Conservation (phyloP, 2,329 filamentous ascomycete species). For the Periglandula ipomoeae region DNA sequence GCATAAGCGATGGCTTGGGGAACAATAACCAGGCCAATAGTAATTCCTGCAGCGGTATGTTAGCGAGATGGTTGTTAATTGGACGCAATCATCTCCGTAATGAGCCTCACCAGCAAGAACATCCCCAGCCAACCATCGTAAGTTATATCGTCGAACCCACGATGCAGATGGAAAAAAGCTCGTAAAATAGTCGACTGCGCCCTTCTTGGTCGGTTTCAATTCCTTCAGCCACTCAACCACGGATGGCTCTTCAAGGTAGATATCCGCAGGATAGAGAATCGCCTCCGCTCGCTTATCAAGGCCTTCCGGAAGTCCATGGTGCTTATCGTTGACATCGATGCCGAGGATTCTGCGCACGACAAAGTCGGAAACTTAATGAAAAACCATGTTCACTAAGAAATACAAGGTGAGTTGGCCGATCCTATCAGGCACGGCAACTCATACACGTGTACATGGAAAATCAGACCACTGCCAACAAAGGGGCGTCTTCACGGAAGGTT, state of each 20-base stretch:
- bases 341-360: constrained; percentile 20
- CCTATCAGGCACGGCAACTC: background rate
- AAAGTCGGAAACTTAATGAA: constrained; percentile 9
- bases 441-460: background rate
- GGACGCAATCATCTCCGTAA: too few relatives aligned
- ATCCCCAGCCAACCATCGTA: constrained; percentile 65
- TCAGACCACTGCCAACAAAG: background rate
- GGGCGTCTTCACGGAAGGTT: background rate
- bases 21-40: constrained; percentile 59
- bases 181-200: constrained; percentile 40
- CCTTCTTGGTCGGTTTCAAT: constrained; percentile 38
- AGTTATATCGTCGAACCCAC: constrained; percentile 65
- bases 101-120: constrained; percentile 53
- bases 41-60: constrained; percentile 24
- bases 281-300: constrained; percentile 18
- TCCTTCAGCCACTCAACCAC: constrained; percentile 51
- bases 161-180: constrained; percentile 54
- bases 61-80: too few relatives aligned
- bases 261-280: constrained; percentile 17
- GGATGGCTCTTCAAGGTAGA: constrained; percentile 55
- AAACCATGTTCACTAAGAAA: constrained; percentile 1
- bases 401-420: background rate
- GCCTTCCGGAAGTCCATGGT: constrained; percentile 15
- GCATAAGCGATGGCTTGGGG: constrained; percentile 78
- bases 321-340: constrained; percentile 21